Conservation (phyloP, 139 green algal species). For the Eudorina sp. region DNA sequence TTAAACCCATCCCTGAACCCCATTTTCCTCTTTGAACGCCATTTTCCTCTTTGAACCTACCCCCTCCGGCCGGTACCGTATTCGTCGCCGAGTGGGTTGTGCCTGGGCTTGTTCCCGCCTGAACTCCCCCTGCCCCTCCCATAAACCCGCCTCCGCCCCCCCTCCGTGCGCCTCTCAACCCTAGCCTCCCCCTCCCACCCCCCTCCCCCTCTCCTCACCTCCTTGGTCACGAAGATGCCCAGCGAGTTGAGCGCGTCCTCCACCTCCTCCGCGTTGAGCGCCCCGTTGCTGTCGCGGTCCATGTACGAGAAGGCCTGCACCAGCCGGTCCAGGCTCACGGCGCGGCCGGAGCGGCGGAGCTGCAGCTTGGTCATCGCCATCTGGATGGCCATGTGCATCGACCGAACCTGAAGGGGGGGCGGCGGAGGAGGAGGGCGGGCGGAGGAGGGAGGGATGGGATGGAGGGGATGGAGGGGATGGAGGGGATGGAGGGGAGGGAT, state of each 20-base stretch:
- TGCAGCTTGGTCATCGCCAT: conserved; percentile 46
- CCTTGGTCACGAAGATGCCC: conserved; percentile 48
- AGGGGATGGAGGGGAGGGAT: neutral
- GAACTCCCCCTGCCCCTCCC: too few species aligned
- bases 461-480: neutral
- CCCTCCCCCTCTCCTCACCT: neutral
- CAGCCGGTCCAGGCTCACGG: conserved; percentile 26
- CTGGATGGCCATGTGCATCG: conserved; percentile 45
- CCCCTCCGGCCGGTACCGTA: too few species aligned
- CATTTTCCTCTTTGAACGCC: too few species aligned
- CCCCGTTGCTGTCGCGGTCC: conserved; percentile 29
- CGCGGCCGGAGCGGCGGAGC: conserved; percentile 37
- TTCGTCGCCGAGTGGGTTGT: too few species aligned
- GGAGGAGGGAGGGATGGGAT: neutral
- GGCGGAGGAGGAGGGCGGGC: neutral
- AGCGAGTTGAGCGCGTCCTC: conserved; percentile 52
- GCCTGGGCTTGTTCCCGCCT: too few species aligned
- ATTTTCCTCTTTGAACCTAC: too few species aligned
- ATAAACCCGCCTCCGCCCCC: too few species aligned
- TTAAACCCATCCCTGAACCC: too few species aligned
- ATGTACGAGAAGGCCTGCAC: conserved; percentile 35
- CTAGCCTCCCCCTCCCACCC: too few species aligned
- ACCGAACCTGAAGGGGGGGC: conserved; percentile 20
- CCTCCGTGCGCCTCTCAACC: too few species aligned
- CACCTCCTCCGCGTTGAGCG: conserved; percentile 27